Evolutionary conservation across 1,284 basidiomycete species (phyloP), one percentile per base, ranked within the genome.

Genomic region (Trichosporon inkin): DNA sequence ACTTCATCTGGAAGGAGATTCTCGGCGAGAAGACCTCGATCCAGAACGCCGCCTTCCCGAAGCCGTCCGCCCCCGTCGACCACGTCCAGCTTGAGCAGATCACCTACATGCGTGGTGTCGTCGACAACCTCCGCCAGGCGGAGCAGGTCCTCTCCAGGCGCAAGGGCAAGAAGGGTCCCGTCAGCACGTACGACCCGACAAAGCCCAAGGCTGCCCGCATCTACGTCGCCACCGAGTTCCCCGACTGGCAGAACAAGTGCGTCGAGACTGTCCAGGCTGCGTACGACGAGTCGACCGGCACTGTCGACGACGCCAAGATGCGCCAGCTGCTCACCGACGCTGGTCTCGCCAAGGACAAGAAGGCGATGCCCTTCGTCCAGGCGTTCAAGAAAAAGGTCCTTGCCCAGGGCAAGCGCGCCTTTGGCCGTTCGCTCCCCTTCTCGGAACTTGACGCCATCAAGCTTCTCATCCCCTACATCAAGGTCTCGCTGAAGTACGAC

Each of bases 341-440:
- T n/a, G 92, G 90, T 13, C 75, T 97, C 77, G 86, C 92, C 79
- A 97, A 97, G 84, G 92, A 98, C 80, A 98, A 98, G 82, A 86
- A 88, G 63, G 84, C 84, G 44, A 98, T 98, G 94, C 94, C 94
- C 35, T 98, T 97, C 80, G 85, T 93, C 58, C 89, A 95, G 68
- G 80, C 83, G 28, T 88, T 96, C 85, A 96, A 97, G 62, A 74
- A 91, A 88, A 92, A 90, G 86, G 88, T 90, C 17, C 88, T 93
- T 75, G 80, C 84, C 2, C 85, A 89, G 69, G 85, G 88, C 28
- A 80, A 86, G 68, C 84, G 84, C 0, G 92, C 92, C 0, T 94
- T 98, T 82, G 85, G 90, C 70, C 85, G 94, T n/a, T 82, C 85
- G 10, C 81, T 98, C 63, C 86, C 88, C 1, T 98, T 96, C 82